These are phyloP conservation scores for Cadophora sp. DNA, from an alignment of 2,329 filamentous ascomycete species.

Conservation along the genomic window DNA sequence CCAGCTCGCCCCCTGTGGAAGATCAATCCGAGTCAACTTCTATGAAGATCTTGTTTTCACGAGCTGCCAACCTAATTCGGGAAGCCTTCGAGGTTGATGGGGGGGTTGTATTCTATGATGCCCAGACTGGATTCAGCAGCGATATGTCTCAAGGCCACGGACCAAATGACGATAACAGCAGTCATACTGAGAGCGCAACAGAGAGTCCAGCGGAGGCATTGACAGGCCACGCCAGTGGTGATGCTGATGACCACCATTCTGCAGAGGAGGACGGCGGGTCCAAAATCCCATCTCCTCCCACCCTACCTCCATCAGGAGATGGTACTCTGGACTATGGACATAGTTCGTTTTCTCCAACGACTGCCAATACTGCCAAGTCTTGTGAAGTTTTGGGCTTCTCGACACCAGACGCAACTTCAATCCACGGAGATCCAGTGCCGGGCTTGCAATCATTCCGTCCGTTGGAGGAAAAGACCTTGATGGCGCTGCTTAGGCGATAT, in stretches of 20 bases:
- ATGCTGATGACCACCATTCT: constrained; percentile 17
- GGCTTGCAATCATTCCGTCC: constrained; percentile 39
- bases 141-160: background rate
- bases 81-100: constrained; percentile 46
- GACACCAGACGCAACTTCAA: constrained; percentile 41
- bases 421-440: constrained; percentile 41
- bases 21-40: constrained; percentile 39
- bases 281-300: constrained; percentile 5
- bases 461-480: constrained; percentile 42
- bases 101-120: constrained; percentile 45
- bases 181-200: constrained; percentile 19
- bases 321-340: constrained; percentile 15
- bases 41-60: constrained; percentile 41
- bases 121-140: constrained; percentile 41
- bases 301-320: background rate
- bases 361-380: constrained; percentile 29
- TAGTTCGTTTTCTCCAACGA: constrained; percentile 32
- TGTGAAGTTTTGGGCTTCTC: constrained; percentile 45
- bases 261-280: constrained; percentile 16
- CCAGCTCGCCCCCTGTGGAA: constrained; percentile 27
- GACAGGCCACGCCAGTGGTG: constrained; percentile 31
- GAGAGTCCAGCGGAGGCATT: constrained; percentile 31
- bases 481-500: constrained; percentile 50
- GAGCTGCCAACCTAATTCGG: constrained; percentile 45
- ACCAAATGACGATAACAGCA: constrained; percentile 10